Percentiles rank a stretch among this genome's conserved stretches.
Evolutionary conservation across 78 protist species (phyloP).

Genomic region (Dictyostelium citrinum): DNA sequence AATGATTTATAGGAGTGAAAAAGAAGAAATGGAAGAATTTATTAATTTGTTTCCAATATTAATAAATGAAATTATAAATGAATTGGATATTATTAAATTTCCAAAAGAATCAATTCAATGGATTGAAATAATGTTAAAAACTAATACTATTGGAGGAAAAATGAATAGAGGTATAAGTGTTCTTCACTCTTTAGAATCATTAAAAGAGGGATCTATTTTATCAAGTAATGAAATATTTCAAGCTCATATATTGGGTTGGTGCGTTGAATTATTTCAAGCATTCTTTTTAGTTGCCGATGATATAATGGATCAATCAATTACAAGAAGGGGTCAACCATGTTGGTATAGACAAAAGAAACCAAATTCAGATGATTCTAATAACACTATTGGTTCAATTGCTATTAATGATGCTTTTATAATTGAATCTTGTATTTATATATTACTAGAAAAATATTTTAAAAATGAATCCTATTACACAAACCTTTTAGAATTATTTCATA

Average conservation of each 20-base stretch:
- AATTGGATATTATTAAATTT: slow-evolving; percentile 9
- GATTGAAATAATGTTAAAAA: slow-evolving; percentile 19
- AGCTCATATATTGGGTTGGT: slow-evolving; percentile 92
- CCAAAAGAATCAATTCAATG: slow-evolving; percentile 9
- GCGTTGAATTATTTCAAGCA: slow-evolving; percentile 95
- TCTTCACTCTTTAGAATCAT: neutral
- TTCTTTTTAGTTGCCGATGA: slow-evolving; percentile 97
- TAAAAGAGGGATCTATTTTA: slow-evolving; percentile 51
- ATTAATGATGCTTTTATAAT: neutral
- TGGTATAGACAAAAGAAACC: slow-evolving; percentile 86
- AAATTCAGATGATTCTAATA: neutral
- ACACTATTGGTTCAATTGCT: neutral
- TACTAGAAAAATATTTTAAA: neutral
- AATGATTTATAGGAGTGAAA: no score
- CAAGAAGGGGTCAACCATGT: slow-evolving; percentile 96
- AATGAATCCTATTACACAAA: neutral
- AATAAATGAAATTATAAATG: slow-evolving; percentile 13
- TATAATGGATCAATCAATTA: slow-evolving; percentile 95
- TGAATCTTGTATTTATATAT: neutral
- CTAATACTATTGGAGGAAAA: slow-evolving; percentile 84
- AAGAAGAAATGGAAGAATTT: neutral
- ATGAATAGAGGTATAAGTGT: slow-evolving; percentile 92
- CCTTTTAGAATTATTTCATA: neutral
- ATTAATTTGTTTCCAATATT: slow-evolving; percentile 28
- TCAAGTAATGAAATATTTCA: slow-evolving; percentile 33